Evolutionary conservation across 345 rosid species (phyloP).

Genomic region (Euphorbia pulcherrima): DNA sequence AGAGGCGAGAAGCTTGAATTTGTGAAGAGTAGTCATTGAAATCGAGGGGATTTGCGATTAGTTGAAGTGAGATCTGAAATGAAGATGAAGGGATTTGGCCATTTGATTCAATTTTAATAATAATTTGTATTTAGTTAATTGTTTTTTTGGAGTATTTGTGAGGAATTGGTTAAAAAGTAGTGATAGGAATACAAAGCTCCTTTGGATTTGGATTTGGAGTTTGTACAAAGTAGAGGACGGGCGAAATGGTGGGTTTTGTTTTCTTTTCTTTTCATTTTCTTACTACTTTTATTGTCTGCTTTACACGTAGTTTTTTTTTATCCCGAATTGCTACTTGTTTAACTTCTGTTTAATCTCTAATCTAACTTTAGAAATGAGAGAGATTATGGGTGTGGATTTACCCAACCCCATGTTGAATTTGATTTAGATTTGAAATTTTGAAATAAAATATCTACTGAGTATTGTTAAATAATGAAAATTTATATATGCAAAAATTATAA

Average conservation of each 20-base stretch:
- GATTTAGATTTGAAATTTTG: too few relatives aligned
- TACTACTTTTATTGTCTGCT: too few relatives aligned
- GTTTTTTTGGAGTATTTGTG: not conserved
- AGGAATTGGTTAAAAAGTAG: not conserved
- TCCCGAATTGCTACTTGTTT: not conserved
- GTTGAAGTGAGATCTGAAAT: slow-evolving; percentile 3
- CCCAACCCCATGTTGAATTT: too few relatives aligned
- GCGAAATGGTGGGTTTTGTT: not conserved
- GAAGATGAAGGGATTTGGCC: not conserved
- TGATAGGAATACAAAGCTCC: not conserved
- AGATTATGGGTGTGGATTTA: too few relatives aligned
- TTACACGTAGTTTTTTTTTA: not conserved
- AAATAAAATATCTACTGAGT: too few relatives aligned
- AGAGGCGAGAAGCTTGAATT: slow-evolving; percentile 76
- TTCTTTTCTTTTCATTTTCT: too few relatives aligned
- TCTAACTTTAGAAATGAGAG: too few relatives aligned
- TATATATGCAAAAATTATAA: too few relatives aligned
- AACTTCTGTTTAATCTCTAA: too few relatives aligned
- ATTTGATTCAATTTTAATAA: not conserved
- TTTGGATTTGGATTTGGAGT: slow-evolving; percentile 5
- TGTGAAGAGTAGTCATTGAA: slow-evolving; percentile 68
- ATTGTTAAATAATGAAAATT: too few relatives aligned
- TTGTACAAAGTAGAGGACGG: too few relatives aligned
- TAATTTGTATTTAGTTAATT: too few relatives aligned
- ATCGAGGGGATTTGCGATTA: not conserved